Evolutionary conservation across 169 alveolate species (phyloP).

Genomic region (Plasmodium cynomolgi): DNA sequence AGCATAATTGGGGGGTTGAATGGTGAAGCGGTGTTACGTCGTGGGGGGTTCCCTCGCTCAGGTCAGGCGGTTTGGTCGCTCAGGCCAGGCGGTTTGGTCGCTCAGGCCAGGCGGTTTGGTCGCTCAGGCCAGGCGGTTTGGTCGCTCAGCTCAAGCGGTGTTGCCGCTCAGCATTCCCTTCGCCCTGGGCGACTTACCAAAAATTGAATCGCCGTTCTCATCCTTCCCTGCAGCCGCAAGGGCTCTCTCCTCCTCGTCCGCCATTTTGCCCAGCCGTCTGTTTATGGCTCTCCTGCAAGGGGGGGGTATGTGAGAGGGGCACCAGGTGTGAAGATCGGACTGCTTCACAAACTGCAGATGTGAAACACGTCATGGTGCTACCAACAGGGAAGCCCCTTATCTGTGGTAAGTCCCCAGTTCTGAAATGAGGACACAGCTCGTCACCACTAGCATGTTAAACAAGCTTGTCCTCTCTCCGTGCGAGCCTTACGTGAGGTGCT

Average conservation of each 20-base stretch:
- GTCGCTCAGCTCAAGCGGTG: background rate
- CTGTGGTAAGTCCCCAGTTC: background rate
- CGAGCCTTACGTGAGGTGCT: conserved; percentile 19
- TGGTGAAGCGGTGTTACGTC: background rate
- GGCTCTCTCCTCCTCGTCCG: conserved; percentile 67
- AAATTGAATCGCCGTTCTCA: conserved; percentile 53
- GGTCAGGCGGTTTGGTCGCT: too few species aligned
- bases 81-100: too few species aligned
- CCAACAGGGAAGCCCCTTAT: background rate
- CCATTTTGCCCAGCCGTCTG: conserved; percentile 16
- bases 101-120: background rate
- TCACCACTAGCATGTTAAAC: background rate
- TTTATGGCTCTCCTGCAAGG: conserved; percentile 12
- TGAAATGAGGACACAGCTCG: too few species aligned
- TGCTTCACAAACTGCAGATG: background rate
- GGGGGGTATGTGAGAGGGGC: background rate
- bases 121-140: background rate
- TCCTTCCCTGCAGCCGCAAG: conserved; percentile 62
- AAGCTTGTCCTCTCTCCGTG: background rate
- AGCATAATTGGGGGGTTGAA: background rate
- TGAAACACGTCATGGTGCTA: background rate
- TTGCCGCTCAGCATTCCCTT: background rate
- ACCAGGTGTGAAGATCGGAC: background rate
- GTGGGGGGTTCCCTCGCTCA: background rate
- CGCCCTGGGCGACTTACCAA: background rate